phyloP scores from a whole-genome alignment of 164 flowering plant species.

The Vitis rotundifolia region DNA sequence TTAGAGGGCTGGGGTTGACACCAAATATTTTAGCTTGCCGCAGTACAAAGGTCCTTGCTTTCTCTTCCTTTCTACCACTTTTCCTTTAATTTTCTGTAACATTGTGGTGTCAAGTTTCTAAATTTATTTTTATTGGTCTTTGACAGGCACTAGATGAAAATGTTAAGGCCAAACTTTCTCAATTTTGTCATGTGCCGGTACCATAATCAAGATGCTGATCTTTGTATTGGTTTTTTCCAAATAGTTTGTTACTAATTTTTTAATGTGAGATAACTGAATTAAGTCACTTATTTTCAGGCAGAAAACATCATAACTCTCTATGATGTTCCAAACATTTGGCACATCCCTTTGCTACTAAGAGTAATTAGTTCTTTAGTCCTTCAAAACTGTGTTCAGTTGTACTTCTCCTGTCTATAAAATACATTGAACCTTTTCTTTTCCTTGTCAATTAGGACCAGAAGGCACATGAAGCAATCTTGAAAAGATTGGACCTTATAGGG shows the following conservation, averaged over 20 bases:
- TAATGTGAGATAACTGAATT: too few species aligned
- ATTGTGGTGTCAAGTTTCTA: not conserved
- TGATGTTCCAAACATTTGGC: slow-evolving; percentile 94
- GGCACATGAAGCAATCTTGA: slow-evolving; percentile 92
- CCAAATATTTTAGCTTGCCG: slow-evolving; percentile 91
- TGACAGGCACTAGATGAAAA: slow-evolving; percentile 75
- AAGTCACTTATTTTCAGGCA: slow-evolving; percentile 30
- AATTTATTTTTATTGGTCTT: slow-evolving; percentile 7
- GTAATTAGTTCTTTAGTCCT: slow-evolving; percentile 37
- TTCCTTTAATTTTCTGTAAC: too few species aligned
- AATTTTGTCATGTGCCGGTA: slow-evolving; percentile 96
- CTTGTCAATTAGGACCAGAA: slow-evolving; percentile 67
- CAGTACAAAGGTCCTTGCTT: slow-evolving; percentile 55
- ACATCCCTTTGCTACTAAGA: slow-evolving; percentile 71
- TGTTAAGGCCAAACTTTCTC: slow-evolving; percentile 81
- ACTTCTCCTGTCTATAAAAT: too few species aligned
- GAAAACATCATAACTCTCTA: slow-evolving; percentile 67
- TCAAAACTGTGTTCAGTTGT: not conserved
- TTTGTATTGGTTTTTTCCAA: too few species aligned
- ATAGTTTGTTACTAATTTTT: too few species aligned
- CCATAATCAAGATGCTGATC: too few species aligned
- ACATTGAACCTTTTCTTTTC: too few species aligned
- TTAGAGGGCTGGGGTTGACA: slow-evolving; percentile 82
- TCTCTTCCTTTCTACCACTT: slow-evolving; percentile 20
- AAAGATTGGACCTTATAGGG: slow-evolving; percentile 74